A percentile compares a stretch with the other conserved stretches of the same genome.
Evolutionary conservation across 2,329 filamentous ascomycete species (phyloP).

Genomic region (Colletotrichum gloeosporioides): DNA sequence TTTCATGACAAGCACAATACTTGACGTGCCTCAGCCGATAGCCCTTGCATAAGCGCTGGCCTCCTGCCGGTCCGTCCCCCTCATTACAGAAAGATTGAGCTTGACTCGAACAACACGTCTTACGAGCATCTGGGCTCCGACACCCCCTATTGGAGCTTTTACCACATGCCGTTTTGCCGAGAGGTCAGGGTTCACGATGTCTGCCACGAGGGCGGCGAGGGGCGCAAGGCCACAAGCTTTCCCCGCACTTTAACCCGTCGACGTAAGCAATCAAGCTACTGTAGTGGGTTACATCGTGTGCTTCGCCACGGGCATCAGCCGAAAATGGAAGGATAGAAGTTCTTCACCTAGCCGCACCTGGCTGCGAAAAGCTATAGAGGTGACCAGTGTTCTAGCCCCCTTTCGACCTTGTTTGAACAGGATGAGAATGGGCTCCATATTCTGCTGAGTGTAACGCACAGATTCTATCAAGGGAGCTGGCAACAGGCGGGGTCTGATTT

Average conservation of each 20-base stretch:
- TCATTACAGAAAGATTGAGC: neutral
- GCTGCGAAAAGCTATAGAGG: neutral
- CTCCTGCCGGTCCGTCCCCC: neutral
- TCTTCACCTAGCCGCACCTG: neutral
- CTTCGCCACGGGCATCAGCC: neutral
- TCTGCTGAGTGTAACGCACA: neutral
- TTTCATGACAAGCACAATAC: neutral
- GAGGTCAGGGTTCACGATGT: neutral
- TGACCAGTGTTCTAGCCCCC: neutral
- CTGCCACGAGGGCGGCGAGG: neutral
- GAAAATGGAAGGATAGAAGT: neutral
- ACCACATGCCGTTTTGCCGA: neutral
- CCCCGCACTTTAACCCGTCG: neutral
- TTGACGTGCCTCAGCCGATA: neutral
- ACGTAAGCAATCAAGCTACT: neutral
- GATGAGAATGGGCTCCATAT: constrained; percentile 52
- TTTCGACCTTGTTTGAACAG: constrained; percentile 30
- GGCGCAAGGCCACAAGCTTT: neutral
- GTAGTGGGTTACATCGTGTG: neutral
- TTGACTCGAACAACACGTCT: neutral
- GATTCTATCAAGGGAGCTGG: neutral
- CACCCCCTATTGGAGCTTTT: neutral
- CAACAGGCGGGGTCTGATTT: neutral
- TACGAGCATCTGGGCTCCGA: neutral
- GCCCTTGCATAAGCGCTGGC: neutral